Evolutionary conservation across 306 rosid species (phyloP).

Genomic region (Rubus parviflorus): DNA sequence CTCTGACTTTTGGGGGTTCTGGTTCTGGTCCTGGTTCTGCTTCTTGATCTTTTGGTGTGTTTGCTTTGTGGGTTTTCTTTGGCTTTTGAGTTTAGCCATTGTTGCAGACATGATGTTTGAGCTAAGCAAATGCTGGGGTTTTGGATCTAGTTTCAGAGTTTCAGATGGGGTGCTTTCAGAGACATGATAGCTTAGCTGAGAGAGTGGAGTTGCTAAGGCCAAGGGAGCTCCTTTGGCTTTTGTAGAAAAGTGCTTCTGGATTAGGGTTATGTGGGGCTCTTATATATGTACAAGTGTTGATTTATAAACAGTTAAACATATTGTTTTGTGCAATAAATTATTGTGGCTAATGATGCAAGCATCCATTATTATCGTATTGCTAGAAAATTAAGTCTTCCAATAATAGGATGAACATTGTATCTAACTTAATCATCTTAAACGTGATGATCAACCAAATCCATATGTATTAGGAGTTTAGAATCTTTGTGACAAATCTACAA

Average conservation of each 20-base stretch:
- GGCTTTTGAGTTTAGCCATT: slow-evolving; percentile 63
- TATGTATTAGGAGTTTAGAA: too few relatives aligned
- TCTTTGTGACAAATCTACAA: background rate
- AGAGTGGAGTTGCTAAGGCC: slow-evolving; percentile 18
- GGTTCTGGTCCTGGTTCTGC: slow-evolving; percentile 46
- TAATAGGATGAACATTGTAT: background rate
- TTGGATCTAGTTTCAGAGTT: slow-evolving; percentile 19
- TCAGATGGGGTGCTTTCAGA: slow-evolving; percentile 13
- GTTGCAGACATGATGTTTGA: slow-evolving; percentile 30
- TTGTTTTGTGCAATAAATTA: slow-evolving; percentile 23
- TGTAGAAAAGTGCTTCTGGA: slow-evolving; percentile 21
- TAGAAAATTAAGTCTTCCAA: background rate
- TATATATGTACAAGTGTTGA: slow-evolving; percentile 15
- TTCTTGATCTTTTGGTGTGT: slow-evolving; percentile 42
- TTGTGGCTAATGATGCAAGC: background rate
- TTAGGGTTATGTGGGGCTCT: slow-evolving; percentile 28
- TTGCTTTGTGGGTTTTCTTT: slow-evolving; percentile 48
- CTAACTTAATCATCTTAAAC: background rate
- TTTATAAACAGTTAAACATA: slow-evolving; percentile 15
- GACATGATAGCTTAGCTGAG: slow-evolving; percentile 11
- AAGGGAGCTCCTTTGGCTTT: slow-evolving; percentile 23
- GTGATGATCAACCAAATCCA: background rate
- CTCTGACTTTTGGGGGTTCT: slow-evolving; percentile 53
- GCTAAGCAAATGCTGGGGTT: slow-evolving; percentile 27
- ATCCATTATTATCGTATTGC: background rate